Base-by-base conservation (phyloP, 2,329 filamentous ascomycete species). In the Hymenoscyphus occultus region DNA sequence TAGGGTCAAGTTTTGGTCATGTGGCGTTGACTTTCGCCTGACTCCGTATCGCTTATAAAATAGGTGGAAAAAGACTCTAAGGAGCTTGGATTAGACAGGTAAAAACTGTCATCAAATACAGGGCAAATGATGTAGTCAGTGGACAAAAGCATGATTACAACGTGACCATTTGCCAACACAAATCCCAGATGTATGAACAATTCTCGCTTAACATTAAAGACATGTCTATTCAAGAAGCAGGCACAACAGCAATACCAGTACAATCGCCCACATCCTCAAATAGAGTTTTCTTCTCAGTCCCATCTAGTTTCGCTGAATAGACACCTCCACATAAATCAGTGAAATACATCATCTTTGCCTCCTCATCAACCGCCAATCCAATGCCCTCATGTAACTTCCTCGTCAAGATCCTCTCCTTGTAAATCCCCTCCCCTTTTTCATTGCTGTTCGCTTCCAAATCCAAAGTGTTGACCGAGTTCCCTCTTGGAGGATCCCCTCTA, bases 401-500 rank as follows among this genome's bases (percentile, higher is more conserved):
- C 2, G 67, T 67, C 4, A 78, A 60, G 22, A 76, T 71, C 56
- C 74, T 67, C 39, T 57, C 45, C 35, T 60, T 40, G 19, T 56
- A 48, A 28, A 61, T 61, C 7, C 28, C 56, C 7, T 19, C 28
- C 12, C 19, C 31, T 3, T 28, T 28, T 2, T 2, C 28, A 28
- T 28, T 28, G 1, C 28, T 28, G 2, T 28, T 2, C 7, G 14
- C 56, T 7, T 58, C 56, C 13, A 58, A 28, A 12, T 13, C 40
- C 4, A 45, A 13, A 12, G 40, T 45, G 71, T 86, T 84, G 65
- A 88, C 67, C 6, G 80, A 79, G 71, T 84, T 86, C 0, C 85
- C 85, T 6, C 75, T 71, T 0, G 85, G 84, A 0, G 82, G 12
- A 22, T 87, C 85, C 1, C 85, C 85, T 0, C 85, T 77, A 66